phyloP scores from a whole-genome alignment of 306 rosid genomes.

The Cucurbita ficifolia region DNA sequence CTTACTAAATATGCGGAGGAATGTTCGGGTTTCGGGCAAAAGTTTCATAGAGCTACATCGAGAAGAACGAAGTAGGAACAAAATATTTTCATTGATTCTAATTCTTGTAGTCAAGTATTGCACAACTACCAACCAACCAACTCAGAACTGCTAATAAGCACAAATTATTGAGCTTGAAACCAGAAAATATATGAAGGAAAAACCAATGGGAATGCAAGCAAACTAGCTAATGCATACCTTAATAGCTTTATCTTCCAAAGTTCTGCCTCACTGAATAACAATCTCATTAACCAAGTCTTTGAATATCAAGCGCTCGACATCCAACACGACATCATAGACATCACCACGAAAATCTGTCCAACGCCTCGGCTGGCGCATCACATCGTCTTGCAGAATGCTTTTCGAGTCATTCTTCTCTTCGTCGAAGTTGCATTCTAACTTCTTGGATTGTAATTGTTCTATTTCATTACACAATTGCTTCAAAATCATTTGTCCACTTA shows the following conservation, averaged over 20 bases:
- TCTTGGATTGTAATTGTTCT: constrained; percentile 47
- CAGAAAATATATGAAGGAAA: background rate
- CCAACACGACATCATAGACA: constrained; percentile 45
- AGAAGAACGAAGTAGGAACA: background rate
- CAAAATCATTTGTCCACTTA: constrained; percentile 63
- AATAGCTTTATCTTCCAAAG: background rate
- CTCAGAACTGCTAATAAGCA: background rate
- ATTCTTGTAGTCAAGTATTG: background rate
- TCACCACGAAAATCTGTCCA: constrained; percentile 54
- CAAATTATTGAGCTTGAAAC: background rate
- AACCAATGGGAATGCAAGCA: background rate
- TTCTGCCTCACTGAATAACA: constrained; percentile 9
- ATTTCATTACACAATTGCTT: constrained; percentile 63
- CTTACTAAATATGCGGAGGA: background rate
- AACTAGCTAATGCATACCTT: background rate
- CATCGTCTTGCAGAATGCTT: constrained; percentile 41
- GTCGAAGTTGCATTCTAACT: constrained; percentile 24
- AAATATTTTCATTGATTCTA: background rate
- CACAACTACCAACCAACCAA: background rate
- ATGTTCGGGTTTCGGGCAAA: no score
- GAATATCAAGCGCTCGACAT: constrained; percentile 58
- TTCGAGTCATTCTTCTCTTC: constrained; percentile 44
- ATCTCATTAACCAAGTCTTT: constrained; percentile 73
- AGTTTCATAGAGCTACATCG: no score
- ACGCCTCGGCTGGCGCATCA: constrained; percentile 30